phyloP scores from a whole-genome alignment of 2,329 filamentous ascomycete species.

The Dryadomyces quercivorus region DNA sequence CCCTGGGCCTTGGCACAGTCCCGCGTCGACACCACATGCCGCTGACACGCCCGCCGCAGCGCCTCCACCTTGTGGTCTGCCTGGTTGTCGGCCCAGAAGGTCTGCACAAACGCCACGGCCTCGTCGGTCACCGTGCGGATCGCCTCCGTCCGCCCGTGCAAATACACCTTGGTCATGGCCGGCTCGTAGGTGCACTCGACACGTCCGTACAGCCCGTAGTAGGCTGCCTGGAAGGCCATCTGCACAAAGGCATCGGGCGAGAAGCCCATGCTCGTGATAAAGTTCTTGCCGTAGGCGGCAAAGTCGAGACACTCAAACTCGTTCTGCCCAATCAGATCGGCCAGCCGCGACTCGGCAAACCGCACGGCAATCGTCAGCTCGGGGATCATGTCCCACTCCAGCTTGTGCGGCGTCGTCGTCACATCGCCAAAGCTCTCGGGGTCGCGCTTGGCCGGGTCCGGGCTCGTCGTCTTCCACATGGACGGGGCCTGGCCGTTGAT shows the following conservation, averaged over 20 bases:
- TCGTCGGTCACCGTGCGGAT: conserved; percentile 77
- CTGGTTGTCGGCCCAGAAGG: conserved; percentile 89
- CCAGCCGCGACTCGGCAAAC: conserved; percentile 88
- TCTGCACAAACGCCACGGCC: conserved; percentile 77
- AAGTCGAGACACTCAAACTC: conserved; percentile 93
- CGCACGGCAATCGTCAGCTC: conserved; percentile 83
- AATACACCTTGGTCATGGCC: conserved; percentile 91
- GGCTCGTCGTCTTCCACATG: conserved; percentile 81
- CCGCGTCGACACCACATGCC: conserved; percentile 67
- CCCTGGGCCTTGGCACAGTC: conserved; percentile 84
- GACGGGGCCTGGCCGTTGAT: conserved; percentile 92
- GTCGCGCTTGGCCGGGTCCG: conserved; percentile 85
- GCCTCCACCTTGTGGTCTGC: conserved; percentile 75
- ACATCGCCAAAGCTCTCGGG: conserved; percentile 88
- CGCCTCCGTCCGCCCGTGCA: conserved; percentile 90
- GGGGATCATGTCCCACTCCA: conserved; percentile 95
- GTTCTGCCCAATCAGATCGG: conserved; percentile 91
- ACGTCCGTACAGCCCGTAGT: conserved; percentile 90
- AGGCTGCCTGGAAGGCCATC: conserved; percentile 97
- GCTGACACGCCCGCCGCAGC: conserved; percentile 69
- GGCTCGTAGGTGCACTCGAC: conserved; percentile 95
- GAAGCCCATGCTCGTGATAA: conserved; percentile 94
- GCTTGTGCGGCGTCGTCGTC: conserved; percentile 83
- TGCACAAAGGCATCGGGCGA: conserved; percentile 96
- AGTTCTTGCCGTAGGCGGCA: conserved; percentile 82